Evolutionary conservation across 352 stramenopile genomes (phyloP), one percentile per base, ranked within the genome.

Genomic region (Phytopythium sindhum): DNA sequence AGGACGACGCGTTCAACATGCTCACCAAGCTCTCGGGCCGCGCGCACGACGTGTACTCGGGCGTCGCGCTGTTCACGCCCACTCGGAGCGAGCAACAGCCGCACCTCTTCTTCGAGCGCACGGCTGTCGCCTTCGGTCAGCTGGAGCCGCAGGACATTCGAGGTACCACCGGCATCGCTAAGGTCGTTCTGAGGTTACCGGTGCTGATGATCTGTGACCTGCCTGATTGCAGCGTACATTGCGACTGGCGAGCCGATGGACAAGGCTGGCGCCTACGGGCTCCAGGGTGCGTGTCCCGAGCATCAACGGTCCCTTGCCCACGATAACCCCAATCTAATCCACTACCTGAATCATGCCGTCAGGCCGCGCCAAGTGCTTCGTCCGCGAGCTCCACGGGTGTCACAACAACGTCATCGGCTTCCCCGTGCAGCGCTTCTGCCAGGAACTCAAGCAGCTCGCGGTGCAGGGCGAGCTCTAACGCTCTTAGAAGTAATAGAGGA

Each of bases 401-500:
- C 92, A 83, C 68, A 97, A 97, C 77, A 97, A 96, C 65, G 90
- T 97, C 39, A 96, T 96, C 65, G 88, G 89, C 48, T 95, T 97
- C 56, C 89, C 88, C 0, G 80, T 97, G 55, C 78, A 95, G 66
- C 79, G 83, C 31, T 91, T 94, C 58, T 83, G 73, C 64, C 64
- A 68, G n/a, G 85, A 94, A 57, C 59, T 92, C 31, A 80, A 80
- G 21, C 28, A 35, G 10, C 67, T 91, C 0, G 78, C 65, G n/a
- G 62, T 65, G 8, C 58, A 57, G 14, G 65, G 74, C 42, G 68
- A 84, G 41, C 69, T 91, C n/a, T 89, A 75, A 42, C 45, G 44
- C 35, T n/a, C n/a, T 10, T 26, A 48, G 42, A 48, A 48, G 9
- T 14, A 23, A 14, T n/a, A n/a, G n/a, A 48, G 42, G 31, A 37